Evolutionary conservation across 805 yeast species (phyloP).

Genomic region (Vanderwaltozyma tropicalis): DNA sequence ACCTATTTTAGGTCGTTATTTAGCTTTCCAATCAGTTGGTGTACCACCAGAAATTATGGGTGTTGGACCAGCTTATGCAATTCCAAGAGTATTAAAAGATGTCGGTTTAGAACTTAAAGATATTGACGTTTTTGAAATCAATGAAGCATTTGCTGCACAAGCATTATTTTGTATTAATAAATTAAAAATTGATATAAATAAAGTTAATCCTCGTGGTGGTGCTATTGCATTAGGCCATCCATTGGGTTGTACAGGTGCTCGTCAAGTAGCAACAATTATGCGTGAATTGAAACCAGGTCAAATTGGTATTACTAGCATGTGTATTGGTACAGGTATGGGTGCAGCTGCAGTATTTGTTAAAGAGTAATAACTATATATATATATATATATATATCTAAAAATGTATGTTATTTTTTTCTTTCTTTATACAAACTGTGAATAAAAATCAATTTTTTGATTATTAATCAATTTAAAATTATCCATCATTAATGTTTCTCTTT

Average conservation of each 20-base stretch:
- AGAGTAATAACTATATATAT: slow-evolving; percentile 40
- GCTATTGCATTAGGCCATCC: slow-evolving; percentile 97
- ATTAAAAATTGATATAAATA: slow-evolving; percentile 53
- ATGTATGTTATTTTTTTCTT: background rate
- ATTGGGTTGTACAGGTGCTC: slow-evolving; percentile 80
- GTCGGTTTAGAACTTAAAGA: slow-evolving; percentile 52
- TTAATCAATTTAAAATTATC: slow-evolving; percentile 11
- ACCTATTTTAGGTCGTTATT: slow-evolving; percentile 69
- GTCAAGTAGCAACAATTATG: slow-evolving; percentile 83
- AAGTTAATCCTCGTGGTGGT: slow-evolving; percentile 89
- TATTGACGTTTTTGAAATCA: slow-evolving; percentile 71
- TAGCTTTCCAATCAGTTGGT: slow-evolving; percentile 73
- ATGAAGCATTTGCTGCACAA: slow-evolving; percentile 96
- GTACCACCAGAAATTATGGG: slow-evolving; percentile 98
- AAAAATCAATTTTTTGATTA: slow-evolving; percentile 10
- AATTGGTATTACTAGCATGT: slow-evolving; percentile 90
- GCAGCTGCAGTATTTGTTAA: slow-evolving; percentile 81
- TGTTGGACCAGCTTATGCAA: slow-evolving; percentile 93
- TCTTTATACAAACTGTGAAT: slow-evolving; percentile 3
- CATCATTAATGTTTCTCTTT: slow-evolving; percentile 7
- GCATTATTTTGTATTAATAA: slow-evolving; percentile 64
- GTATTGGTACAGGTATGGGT: slow-evolving; percentile 98
- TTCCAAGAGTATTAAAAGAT: slow-evolving; percentile 68
- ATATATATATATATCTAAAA: background rate
- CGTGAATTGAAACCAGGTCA: slow-evolving; percentile 71